These are phyloP conservation scores for Pseudopithomyces maydicus DNA, from an alignment of 2,329 filamentous ascomycete species.

Conservation along the genomic window DNA sequence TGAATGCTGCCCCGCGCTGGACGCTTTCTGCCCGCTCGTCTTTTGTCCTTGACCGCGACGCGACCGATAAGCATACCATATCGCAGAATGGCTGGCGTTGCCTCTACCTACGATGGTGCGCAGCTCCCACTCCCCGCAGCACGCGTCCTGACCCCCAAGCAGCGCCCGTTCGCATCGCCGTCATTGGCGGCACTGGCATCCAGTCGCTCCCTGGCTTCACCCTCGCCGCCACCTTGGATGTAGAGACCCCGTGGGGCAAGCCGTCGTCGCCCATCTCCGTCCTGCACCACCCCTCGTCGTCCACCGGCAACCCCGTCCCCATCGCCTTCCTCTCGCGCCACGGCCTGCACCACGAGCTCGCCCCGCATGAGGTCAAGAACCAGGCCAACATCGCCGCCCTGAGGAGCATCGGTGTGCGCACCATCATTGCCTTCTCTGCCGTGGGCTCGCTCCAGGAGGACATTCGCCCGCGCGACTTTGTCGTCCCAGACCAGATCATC, in stretches of 20 bases:
- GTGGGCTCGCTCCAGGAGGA: conserved; percentile 91
- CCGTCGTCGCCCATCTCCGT: conserved; percentile 81
- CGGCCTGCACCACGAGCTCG: conserved; percentile 83
- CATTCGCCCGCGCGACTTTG: conserved; percentile 95
- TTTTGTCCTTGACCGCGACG: background rate
- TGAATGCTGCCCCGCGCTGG: conserved; percentile 1
- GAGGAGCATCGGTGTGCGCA: conserved; percentile 84
- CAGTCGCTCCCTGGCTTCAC: conserved; percentile 85
- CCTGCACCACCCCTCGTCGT: conserved; percentile 80
- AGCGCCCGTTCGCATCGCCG: conserved; percentile 57
- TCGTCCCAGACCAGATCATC: conserved; percentile 94
- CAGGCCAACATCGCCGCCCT: conserved; percentile 99
- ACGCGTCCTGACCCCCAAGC: conserved; percentile 17
- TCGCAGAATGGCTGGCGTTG: conserved; percentile 29
- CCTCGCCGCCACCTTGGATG: conserved; percentile 77
- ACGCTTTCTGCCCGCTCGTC: background rate
- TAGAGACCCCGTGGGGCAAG: conserved; percentile 85
- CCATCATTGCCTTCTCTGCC: conserved; percentile 91
- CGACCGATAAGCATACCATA: conserved; percentile 12
- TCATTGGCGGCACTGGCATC: conserved; percentile 80
- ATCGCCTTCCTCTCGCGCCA: conserved; percentile 95
- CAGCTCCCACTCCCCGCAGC: background rate
- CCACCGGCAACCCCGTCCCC: conserved; percentile 63
- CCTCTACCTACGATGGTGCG: conserved; percentile 39
- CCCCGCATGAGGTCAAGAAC: conserved; percentile 92